Percentiles rank a stretch among this genome's conserved stretches.
These are phyloP conservation scores for Knufia fluminis DNA, from an alignment of 2,329 filamentous ascomycete species.

Conservation along the genomic window DNA sequence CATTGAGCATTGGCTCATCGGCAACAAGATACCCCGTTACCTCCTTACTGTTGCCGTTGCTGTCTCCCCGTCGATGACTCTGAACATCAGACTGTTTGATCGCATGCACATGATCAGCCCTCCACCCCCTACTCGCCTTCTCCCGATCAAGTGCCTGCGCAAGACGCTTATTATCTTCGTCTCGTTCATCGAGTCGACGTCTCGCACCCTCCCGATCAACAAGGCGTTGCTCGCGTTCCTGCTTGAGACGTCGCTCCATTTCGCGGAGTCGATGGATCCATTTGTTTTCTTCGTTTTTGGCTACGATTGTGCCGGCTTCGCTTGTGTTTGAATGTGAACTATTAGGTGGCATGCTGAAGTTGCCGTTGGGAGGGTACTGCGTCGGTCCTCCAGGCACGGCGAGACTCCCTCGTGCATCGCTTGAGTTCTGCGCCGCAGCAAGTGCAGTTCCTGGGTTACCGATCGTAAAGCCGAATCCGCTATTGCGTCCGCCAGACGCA, in stretches of 20 bases:
- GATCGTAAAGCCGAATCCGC: slow-evolving; percentile 5
- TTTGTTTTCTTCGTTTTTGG: slow-evolving; percentile 51
- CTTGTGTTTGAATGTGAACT: background rate
- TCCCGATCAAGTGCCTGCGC: slow-evolving; percentile 55
- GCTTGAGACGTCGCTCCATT: slow-evolving; percentile 78
- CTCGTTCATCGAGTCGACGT: slow-evolving; percentile 67
- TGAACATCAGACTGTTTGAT: no score
- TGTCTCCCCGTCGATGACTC: no score
- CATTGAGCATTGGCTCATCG: slow-evolving; percentile 8
- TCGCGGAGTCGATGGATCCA: slow-evolving; percentile 83
- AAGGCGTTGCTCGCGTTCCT: slow-evolving; percentile 76
- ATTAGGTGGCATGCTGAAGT: slow-evolving; percentile 17
- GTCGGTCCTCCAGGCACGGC: slow-evolving; percentile 19
- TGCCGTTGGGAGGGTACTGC: slow-evolving; percentile 20
- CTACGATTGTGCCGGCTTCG: background rate
- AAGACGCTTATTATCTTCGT: slow-evolving; percentile 63
- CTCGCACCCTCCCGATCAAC: slow-evolving; percentile 76
- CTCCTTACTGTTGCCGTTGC: background rate
- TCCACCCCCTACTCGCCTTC: slow-evolving; percentile 22
- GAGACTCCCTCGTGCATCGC: slow-evolving; percentile 11
- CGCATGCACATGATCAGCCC: slow-evolving; percentile 1
- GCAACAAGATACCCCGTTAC: slow-evolving; percentile 3
- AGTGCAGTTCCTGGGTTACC: slow-evolving; percentile 3
- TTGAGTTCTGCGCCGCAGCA: background rate
- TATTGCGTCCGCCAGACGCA: background rate